Percentiles rank a stretch among this genome's conserved stretches.
phyloP scores from a whole-genome alignment of 352 stramenopile genomes.

The Globisporangium radiosum region DNA sequence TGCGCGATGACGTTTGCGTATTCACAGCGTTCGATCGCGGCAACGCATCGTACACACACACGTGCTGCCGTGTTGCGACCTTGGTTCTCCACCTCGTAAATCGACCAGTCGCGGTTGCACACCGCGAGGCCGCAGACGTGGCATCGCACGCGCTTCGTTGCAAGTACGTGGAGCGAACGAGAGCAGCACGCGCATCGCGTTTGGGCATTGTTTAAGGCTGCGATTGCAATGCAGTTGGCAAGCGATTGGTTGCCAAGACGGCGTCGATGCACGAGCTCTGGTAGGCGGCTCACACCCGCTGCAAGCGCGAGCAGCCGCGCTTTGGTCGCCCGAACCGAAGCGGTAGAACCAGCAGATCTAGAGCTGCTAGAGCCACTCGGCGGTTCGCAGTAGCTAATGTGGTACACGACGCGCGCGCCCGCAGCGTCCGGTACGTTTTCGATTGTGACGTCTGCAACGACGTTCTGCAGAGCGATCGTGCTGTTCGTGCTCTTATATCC shows the following conservation, averaged over 20 bases:
- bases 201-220: constrained; percentile 27
- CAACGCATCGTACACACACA: constrained; percentile 16
- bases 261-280: constrained; percentile 36
- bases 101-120: constrained; percentile 19
- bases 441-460: constrained; percentile 3
- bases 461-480: neutral
- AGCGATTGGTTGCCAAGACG: constrained; percentile 47
- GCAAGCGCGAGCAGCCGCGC: constrained; percentile 31
- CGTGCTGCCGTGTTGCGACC: constrained; percentile 5
- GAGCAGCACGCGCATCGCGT: constrained; percentile 48
- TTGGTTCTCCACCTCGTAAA: constrained; percentile 14
- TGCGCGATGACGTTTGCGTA: constrained; percentile 5
- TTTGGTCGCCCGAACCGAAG: constrained; percentile 8
- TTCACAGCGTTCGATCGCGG: constrained; percentile 13
- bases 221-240: constrained; percentile 18
- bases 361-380: constrained; percentile 1
- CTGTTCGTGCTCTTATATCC: neutral
- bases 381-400: constrained; percentile 16
- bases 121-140: constrained; percentile 21
- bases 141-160: constrained; percentile 16
- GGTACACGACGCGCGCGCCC: constrained; percentile 26
- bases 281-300: constrained; percentile 23
- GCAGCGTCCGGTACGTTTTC: constrained; percentile 15
- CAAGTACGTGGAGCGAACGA: constrained; percentile 23
- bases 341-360: neutral